Evolutionary conservation across 2,329 filamentous ascomycete genomes (phyloP).

Genomic region (Raffaelea albimanens): DNA sequence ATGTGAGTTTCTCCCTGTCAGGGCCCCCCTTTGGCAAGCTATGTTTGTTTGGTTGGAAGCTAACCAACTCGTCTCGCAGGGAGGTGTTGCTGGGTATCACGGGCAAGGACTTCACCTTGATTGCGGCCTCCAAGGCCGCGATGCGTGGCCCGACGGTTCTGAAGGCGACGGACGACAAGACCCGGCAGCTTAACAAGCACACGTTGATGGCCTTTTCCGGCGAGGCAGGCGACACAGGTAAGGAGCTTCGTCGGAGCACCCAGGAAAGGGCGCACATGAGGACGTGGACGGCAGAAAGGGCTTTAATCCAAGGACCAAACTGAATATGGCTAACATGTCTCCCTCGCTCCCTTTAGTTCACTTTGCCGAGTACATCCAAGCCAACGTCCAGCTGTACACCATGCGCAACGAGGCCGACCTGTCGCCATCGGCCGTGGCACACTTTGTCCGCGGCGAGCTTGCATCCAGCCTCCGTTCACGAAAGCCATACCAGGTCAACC

Average conservation of each 20-base stretch:
- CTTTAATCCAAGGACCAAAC: not conserved
- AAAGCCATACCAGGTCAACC: conserved; percentile 94
- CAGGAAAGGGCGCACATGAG: too few species aligned
- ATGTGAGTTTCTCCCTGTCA: not conserved
- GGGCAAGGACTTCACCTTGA: conserved; percentile 97
- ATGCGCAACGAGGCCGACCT: conserved; percentile 97
- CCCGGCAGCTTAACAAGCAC: conserved; percentile 81
- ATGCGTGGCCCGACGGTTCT: conserved; percentile 97
- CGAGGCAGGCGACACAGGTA: conserved; percentile 90
- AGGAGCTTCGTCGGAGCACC: not conserved
- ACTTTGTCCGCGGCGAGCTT: conserved; percentile 90
- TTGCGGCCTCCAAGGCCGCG: conserved; percentile 93
- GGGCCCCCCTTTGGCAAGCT: not conserved
- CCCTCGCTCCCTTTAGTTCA: conserved; percentile 55
- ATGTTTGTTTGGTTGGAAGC: not conserved
- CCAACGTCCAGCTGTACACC: conserved; percentile 94
- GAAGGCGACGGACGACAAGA: conserved; percentile 95
- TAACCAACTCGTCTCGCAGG: conserved; percentile 42
- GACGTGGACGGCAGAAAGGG: too few species aligned
- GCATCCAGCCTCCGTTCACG: conserved; percentile 82
- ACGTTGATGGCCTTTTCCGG: conserved; percentile 92
- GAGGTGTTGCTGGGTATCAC: conserved; percentile 97
- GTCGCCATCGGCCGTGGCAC: conserved; percentile 76
- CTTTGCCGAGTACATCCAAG: conserved; percentile 99
- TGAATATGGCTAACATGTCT: too few species aligned